Evolutionary conservation across 768 basidiomycete species (phyloP).

Genomic region (Grammothele lineata): DNA sequence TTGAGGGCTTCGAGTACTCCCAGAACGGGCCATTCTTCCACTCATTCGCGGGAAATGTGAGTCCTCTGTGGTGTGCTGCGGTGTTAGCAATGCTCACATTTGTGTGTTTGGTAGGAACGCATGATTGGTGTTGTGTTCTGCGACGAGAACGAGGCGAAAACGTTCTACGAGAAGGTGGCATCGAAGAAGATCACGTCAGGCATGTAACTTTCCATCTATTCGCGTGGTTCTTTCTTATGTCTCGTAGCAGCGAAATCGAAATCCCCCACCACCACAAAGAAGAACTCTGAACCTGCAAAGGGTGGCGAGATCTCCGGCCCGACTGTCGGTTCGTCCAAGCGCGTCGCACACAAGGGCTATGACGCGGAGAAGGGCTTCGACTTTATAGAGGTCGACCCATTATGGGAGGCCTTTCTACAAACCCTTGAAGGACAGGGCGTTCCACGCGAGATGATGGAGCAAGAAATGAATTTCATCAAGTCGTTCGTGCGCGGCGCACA

Average conservation of each 20-base stretch:
- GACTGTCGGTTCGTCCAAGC: constrained; percentile 72
- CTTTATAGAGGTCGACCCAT: constrained; percentile 82
- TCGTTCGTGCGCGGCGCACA: constrained; percentile 63
- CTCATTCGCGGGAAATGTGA: constrained; percentile 87
- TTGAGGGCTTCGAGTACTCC: constrained; percentile 73
- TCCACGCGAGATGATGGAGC: constrained; percentile 58
- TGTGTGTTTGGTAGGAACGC: constrained; percentile 56
- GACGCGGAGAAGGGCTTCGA: constrained; percentile 84
- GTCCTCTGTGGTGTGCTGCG: constrained; percentile 24
- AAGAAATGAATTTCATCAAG: constrained; percentile 88
- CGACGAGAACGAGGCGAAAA: constrained; percentile 78
- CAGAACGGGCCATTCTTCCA: constrained; percentile 90
- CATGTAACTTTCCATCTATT: too few species aligned
- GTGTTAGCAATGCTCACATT: neutral
- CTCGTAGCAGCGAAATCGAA: constrained; percentile 37
- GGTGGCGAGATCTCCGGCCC: constrained; percentile 84
- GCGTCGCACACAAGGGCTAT: constrained; percentile 95
- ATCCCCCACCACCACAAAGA: constrained; percentile 44
- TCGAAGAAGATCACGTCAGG: constrained; percentile 46
- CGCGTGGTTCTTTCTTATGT: neutral
- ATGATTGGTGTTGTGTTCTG: constrained; percentile 91
- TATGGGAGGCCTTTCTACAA: constrained; percentile 74
- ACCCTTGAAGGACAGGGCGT: constrained; percentile 65
- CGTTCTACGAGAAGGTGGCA: constrained; percentile 81
- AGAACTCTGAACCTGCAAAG: constrained; percentile 50